Base-by-base conservation (phyloP, 345 rosid genomes). In the Luvunga scandens region DNA sequence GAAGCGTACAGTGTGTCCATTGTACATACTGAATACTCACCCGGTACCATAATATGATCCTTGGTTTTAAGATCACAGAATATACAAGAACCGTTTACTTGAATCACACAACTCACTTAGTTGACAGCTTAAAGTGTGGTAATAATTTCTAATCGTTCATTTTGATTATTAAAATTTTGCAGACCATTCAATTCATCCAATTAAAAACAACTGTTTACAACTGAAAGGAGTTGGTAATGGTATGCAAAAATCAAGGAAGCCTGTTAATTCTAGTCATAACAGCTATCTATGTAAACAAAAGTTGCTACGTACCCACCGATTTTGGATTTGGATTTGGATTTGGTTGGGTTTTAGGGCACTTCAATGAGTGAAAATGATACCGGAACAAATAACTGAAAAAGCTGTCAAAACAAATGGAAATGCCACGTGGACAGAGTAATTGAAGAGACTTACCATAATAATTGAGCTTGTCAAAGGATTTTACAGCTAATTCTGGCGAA, bases 401-500 rank as follows among this genome's bases (percentile, higher is more conserved):
- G 25, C 38, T 72, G 69, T 67, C 66, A 78, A 76, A 28, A 36
- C 69, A 72, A 66, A 66, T 14, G 8, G 28, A 27, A 10, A 57
- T 12, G 42, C 68, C 77, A 63, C 38, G 33, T 50, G 78, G 70
- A 33, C 63, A 24, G 8, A 22, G 16, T 22, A 45, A n/a, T 50
- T 48, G 48, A 33, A 75, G 31, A 30, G 45, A 21, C 12, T 31
- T 18, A 18, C 38, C n/a, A 33, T 48, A 69, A 39, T 4, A n/a
- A 72, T 64, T 28, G 71, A 66, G 71, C 31, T 68, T 80, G 78
- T 78, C 84, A 75, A 82, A 72, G 83, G 82, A 80, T 66, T 38
- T 69, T 68, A 81, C 81, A 76, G 70, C 75, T 30, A 76, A 85
- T 72, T 78, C 24, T 73, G 76, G 77, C 82, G 78, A 77, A 56